Evolutionary conservation across 306 rosid genomes (phyloP).

Genomic region (Carpinus fangiana): DNA sequence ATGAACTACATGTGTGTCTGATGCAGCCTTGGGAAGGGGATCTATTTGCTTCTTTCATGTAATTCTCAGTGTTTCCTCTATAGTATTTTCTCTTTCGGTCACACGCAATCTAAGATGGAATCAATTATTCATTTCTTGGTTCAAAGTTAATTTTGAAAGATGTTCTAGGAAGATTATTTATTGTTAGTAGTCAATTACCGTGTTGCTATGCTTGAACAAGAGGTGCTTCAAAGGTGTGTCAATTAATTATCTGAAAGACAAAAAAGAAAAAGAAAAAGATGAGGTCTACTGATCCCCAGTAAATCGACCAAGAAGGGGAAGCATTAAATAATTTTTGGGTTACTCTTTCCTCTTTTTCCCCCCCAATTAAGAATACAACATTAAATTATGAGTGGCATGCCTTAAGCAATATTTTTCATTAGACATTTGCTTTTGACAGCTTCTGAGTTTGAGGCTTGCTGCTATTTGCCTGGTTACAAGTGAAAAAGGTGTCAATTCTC

Average conservation of each 20-base stretch:
- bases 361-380: neutral
- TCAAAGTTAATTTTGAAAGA: neutral
- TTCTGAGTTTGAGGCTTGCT: neutral
- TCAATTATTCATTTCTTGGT: neutral
- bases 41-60: slow-evolving; percentile 3
- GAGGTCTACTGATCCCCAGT: neutral
- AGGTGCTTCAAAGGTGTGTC: neutral
- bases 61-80: neutral
- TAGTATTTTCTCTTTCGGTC: neutral
- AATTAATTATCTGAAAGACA: neutral
- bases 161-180: neutral
- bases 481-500: neutral
- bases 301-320: neutral
- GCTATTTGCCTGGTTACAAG: neutral
- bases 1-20: neutral
- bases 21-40: neutral
- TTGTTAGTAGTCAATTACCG: neutral
- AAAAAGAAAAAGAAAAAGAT: neutral
- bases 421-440: neutral
- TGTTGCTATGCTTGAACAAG: neutral
- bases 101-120: neutral
- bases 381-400: neutral
- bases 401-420: neutral
- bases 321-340: neutral
- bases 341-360: too few relatives aligned